A percentile compares a stretch with the other conserved stretches of the same genome.
These are phyloP conservation scores for Leptographium flavum DNA, from an alignment of 2,329 filamentous ascomycete genomes.

Conservation along the genomic window DNA sequence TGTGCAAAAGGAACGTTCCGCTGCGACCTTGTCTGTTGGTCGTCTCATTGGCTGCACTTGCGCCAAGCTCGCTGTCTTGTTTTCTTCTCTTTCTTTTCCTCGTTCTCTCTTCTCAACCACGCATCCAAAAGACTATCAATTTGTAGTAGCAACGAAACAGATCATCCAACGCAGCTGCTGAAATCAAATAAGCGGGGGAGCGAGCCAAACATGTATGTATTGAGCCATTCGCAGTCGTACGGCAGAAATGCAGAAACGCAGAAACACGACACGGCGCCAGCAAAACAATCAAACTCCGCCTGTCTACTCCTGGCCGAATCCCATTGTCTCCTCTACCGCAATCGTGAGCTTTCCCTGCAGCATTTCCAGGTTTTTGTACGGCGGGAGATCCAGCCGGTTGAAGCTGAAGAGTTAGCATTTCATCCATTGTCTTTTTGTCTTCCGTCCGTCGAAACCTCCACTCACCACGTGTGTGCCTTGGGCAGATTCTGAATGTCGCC, in stretches of 20 bases:
- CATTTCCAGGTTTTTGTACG: slow-evolving; percentile 78
- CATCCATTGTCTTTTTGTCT: no score
- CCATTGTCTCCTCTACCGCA: slow-evolving; percentile 96
- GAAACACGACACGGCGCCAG: not conserved
- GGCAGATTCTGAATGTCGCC: slow-evolving; percentile 82
- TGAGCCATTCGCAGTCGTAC: not conserved
- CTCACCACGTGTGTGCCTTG: slow-evolving; percentile 95
- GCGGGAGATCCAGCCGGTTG: slow-evolving; percentile 88
- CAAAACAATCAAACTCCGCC: not conserved
- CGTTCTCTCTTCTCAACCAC: not conserved
- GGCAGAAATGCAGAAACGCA: not conserved
- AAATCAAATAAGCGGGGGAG: not conserved
- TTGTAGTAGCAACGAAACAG: not conserved
- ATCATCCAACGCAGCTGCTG: not conserved
- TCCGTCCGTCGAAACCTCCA: slow-evolving; percentile 11
- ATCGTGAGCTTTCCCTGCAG: slow-evolving; percentile 86
- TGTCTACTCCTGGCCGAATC: slow-evolving; percentile 86
- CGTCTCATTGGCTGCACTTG: no score
- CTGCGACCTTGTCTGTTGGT: no score
- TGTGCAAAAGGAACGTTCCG: not conserved
- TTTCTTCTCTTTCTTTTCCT: not conserved
- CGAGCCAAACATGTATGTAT: not conserved
- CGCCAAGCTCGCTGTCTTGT: no score
- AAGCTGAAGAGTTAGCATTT: slow-evolving; percentile 45
- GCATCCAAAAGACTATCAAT: not conserved